Percentiles rank a stretch among this genome's conserved stretches.
These are phyloP conservation scores for Nannochloropsis gaditana DNA, from an alignment of 108 stramenopile genomes.

Conservation along the genomic window DNA sequence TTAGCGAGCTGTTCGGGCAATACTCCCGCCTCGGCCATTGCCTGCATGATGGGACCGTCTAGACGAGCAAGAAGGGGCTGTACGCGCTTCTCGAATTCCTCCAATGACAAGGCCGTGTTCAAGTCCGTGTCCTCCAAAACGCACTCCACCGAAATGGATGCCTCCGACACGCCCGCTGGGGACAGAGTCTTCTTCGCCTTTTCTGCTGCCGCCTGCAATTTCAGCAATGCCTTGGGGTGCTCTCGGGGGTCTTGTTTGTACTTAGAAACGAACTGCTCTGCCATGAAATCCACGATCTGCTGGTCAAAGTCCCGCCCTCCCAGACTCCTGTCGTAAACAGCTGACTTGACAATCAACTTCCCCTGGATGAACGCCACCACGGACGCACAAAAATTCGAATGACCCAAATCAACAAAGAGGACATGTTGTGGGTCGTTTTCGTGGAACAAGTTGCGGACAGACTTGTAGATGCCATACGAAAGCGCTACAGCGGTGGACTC, in stretches of 20 bases:
- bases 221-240: slow-evolving; percentile 76
- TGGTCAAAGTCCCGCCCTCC: slow-evolving; percentile 89
- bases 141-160: slow-evolving; percentile 66
- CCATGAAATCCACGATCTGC: slow-evolving; percentile 78
- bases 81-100: slow-evolving; percentile 75
- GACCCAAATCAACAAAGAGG: slow-evolving; percentile 73
- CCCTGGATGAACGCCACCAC: slow-evolving; percentile 81
- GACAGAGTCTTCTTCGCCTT: slow-evolving; percentile 96
- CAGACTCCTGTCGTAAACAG: slow-evolving; percentile 68
- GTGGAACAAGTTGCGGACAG: slow-evolving; percentile 59
- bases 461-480: slow-evolving; percentile 98
- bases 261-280: slow-evolving; percentile 79
- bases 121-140: slow-evolving; percentile 89
- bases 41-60: slow-evolving; percentile 64
- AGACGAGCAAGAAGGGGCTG: slow-evolving; percentile 71
- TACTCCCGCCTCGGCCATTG: slow-evolving; percentile 72
- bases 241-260: slow-evolving; percentile 64
- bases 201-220: slow-evolving; percentile 84
- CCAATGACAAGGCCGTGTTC: slow-evolving; percentile 63
- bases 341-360: slow-evolving; percentile 73
- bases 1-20: slow-evolving; percentile 60
- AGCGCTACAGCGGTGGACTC: slow-evolving; percentile 90
- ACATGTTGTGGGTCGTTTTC: slow-evolving; percentile 57
- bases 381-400: slow-evolving; percentile 77
- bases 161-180: slow-evolving; percentile 88